Percentiles rank a stretch among this genome's conserved stretches.
Conservation (phyloP, 345 rosid species). For the Physaria fendleri region DNA sequence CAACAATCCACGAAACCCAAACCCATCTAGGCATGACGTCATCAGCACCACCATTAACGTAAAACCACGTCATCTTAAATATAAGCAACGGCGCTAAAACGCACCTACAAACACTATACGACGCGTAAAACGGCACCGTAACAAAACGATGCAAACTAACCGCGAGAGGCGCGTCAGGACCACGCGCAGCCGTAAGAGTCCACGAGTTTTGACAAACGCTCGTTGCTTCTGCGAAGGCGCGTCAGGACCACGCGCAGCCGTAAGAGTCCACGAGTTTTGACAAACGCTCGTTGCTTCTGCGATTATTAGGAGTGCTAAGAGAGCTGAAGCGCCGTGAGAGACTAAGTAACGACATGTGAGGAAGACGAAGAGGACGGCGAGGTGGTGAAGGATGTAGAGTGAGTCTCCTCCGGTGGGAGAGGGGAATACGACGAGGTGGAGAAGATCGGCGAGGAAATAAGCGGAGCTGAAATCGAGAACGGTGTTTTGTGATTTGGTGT, state of each 20-base stretch:
- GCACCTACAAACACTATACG: slow-evolving; percentile 62
- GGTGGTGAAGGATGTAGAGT: slow-evolving; percentile 85
- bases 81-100: slow-evolving; percentile 54
- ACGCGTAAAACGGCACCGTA: slow-evolving; percentile 59
- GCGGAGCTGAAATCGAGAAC: slow-evolving; percentile 75
- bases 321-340: slow-evolving; percentile 61
- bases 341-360: slow-evolving; percentile 66
- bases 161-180: slow-evolving; percentile 41
- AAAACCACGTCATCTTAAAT: slow-evolving; percentile 50
- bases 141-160: slow-evolving; percentile 39
- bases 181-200: slow-evolving; percentile 57
- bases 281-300: slow-evolving; percentile 87
- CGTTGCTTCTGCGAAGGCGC: slow-evolving; percentile 67
- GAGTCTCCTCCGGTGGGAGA: slow-evolving; percentile 62
- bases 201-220: slow-evolving; percentile 85
- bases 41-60: slow-evolving; percentile 45
- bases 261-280: slow-evolving; percentile 82
- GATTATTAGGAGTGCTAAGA: slow-evolving; percentile 59
- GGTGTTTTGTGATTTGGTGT: slow-evolving; percentile 38
- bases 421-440: slow-evolving; percentile 57
- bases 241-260: slow-evolving; percentile 43
- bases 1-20: slow-evolving; percentile 81
- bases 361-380: slow-evolving; percentile 76
- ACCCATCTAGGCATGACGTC: slow-evolving; percentile 67
- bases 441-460: slow-evolving; percentile 67